These are phyloP conservation scores for Heteromeles arbutifolia DNA, from an alignment of 306 rosid species.

Conservation along the genomic window DNA sequence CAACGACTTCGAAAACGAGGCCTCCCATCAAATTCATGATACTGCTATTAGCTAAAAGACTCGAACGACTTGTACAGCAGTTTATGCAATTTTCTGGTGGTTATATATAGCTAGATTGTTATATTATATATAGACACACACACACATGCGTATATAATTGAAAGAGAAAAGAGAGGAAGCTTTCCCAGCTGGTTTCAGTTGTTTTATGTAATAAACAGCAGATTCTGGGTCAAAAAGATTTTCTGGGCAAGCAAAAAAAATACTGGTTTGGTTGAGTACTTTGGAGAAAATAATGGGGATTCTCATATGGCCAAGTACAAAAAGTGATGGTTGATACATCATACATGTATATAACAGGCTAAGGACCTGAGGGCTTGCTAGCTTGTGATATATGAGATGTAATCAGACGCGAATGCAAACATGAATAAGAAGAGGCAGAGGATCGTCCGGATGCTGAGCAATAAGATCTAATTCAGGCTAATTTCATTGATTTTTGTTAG, in stretches of 20 bases:
- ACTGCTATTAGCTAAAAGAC: background rate
- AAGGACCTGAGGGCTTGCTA: background rate
- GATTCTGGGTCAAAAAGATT: background rate
- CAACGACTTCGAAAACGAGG: background rate
- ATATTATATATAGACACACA: too few species aligned
- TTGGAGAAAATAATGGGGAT: background rate
- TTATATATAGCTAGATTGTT: background rate
- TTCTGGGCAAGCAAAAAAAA: background rate
- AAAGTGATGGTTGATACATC: background rate
- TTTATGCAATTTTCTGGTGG: background rate
- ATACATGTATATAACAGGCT: background rate
- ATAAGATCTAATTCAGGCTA: background rate
- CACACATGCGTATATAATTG: too few species aligned
- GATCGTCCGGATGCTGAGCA: background rate
- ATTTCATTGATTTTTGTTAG: background rate
- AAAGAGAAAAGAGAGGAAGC: background rate
- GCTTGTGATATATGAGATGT: background rate
- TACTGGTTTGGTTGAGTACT: background rate
- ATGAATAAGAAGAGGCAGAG: background rate
- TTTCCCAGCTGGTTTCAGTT: background rate
- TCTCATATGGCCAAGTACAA: background rate
- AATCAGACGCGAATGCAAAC: background rate
- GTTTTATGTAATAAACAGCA: background rate
- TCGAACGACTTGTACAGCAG: background rate
- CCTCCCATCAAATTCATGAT: background rate